Evolutionary conservation across 768 basidiomycete species (phyloP).

Genomic region (Lactifluus echinatus): DNA sequence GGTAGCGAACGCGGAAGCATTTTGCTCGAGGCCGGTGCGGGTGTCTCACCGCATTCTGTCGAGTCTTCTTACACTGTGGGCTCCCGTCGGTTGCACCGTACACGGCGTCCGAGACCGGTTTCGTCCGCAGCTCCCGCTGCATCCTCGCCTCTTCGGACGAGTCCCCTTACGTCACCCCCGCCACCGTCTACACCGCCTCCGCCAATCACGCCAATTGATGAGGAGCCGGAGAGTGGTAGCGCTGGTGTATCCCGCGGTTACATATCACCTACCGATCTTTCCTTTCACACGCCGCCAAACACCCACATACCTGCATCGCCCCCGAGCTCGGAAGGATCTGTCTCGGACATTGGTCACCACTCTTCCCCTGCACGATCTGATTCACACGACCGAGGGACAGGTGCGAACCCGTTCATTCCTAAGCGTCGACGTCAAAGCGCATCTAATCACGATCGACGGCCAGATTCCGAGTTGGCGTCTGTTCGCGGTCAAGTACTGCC

Average conservation of each 20-base stretch:
- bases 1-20: constrained; percentile 96
- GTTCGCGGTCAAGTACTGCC: constrained; percentile 49
- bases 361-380: constrained; percentile 49
- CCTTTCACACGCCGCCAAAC: constrained; percentile 48
- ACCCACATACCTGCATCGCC: constrained; percentile 41
- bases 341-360: constrained; percentile 26
- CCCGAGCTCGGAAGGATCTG: constrained; percentile 23
- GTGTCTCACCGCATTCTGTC: constrained; percentile 28
- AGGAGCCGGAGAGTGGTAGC: constrained; percentile 40
- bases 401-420: constrained; percentile 78
- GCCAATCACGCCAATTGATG: constrained; percentile 74
- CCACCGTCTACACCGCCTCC: constrained; percentile 45
- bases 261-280: constrained; percentile 54
- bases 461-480: constrained; percentile 52
- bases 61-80: constrained; percentile 37
- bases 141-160: constrained; percentile 60
- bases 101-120: constrained; percentile 43
- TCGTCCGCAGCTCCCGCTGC: constrained; percentile 37
- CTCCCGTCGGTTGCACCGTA: constrained; percentile 53
- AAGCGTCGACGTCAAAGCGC: constrained; percentile 52
- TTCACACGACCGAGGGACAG: constrained; percentile 46
- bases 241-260: constrained; percentile 49
- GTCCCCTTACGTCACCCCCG: constrained; percentile 34
- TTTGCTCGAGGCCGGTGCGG: constrained; percentile 79
- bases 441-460: constrained; percentile 55